phyloP scores from a whole-genome alignment of 495 filamentous ascomycete genomes.

The Parmelia sp. region DNA sequence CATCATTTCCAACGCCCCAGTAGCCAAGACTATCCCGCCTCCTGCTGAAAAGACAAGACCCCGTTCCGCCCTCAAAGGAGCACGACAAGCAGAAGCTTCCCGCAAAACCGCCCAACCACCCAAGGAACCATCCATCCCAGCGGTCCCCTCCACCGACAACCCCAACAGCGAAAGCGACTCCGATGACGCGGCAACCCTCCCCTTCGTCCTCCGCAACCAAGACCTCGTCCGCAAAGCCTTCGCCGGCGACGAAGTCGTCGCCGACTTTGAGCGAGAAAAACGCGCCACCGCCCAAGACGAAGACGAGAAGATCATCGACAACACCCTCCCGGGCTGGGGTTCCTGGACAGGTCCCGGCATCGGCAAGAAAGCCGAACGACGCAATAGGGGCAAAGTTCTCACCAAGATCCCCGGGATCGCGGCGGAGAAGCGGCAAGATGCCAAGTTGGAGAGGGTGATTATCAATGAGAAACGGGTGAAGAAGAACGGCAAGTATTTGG shows the following conservation, averaged over 20 bases:
- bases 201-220: constrained; percentile 66
- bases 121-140: constrained; percentile 14
- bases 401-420: constrained; percentile 73
- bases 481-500: constrained; percentile 90
- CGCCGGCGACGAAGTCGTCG: constrained; percentile 81
- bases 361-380: constrained; percentile 52
- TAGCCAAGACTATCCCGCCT: constrained; percentile 18
- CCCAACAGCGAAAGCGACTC: constrained; percentile 50
- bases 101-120: constrained; percentile 7
- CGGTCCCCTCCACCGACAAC: constrained; percentile 23
- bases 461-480: constrained; percentile 87
- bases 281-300: constrained; percentile 64
- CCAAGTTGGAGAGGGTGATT: constrained; percentile 73
- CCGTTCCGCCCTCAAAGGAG: constrained; percentile 25
- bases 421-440: constrained; percentile 70
- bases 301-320: constrained; percentile 77
- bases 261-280: constrained; percentile 79
- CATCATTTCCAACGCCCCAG: constrained; percentile 29
- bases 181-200: constrained; percentile 39
- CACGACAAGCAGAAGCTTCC: constrained; percentile 21
- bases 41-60: constrained; percentile 21
- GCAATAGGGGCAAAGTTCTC: constrained; percentile 52
- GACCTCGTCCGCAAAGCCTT: constrained; percentile 80
- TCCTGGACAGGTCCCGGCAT: constrained; percentile 80
- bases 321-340: constrained; percentile 89